phyloP scores from a whole-genome alignment of 2,329 filamentous ascomycete species.

The Fusarium floridanum region DNA sequence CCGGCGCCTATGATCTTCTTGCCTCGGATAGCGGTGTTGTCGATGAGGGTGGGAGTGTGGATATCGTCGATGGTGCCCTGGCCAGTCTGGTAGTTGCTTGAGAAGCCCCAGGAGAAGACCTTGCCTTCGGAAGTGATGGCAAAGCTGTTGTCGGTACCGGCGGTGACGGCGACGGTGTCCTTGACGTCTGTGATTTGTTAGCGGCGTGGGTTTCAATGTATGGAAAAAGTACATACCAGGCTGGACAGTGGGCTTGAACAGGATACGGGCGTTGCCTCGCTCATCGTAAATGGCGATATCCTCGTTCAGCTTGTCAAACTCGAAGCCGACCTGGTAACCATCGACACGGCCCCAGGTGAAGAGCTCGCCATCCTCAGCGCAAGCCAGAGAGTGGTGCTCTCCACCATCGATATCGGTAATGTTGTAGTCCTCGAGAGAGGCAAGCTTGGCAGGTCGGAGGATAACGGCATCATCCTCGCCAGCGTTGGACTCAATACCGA shows the following conservation, averaged over 20 bases:
- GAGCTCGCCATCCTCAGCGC: slow-evolving; percentile 68
- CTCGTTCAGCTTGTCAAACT: slow-evolving; percentile 61
- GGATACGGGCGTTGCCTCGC: slow-evolving; percentile 72
- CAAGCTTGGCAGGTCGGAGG: slow-evolving; percentile 76
- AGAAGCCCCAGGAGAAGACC: slow-evolving; percentile 86
- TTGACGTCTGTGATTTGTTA: slow-evolving; percentile 57
- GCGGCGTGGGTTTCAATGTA: not conserved
- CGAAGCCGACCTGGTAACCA: slow-evolving; percentile 66
- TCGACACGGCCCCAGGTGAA: slow-evolving; percentile 72
- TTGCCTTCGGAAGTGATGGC: slow-evolving; percentile 78
- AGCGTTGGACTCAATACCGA: slow-evolving; percentile 71
- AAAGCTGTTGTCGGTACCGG: slow-evolving; percentile 80
- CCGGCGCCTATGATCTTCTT: slow-evolving; percentile 83
- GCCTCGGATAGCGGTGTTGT: slow-evolving; percentile 84
- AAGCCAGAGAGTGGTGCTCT: slow-evolving; percentile 79
- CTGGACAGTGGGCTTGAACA: slow-evolving; percentile 59
- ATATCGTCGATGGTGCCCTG: slow-evolving; percentile 85
- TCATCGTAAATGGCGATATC: slow-evolving; percentile 73
- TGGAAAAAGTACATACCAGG: slow-evolving; percentile 56
- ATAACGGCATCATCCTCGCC: slow-evolving; percentile 72
- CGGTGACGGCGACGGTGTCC: slow-evolving; percentile 67
- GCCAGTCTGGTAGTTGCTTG: slow-evolving; percentile 83
- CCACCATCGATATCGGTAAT: slow-evolving; percentile 78
- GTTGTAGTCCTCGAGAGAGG: slow-evolving; percentile 72
- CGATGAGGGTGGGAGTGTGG: slow-evolving; percentile 80